Evolutionary conservation across 192 early-diverging fungal species (phyloP).

Genomic region (Coemansia reversa): DNA sequence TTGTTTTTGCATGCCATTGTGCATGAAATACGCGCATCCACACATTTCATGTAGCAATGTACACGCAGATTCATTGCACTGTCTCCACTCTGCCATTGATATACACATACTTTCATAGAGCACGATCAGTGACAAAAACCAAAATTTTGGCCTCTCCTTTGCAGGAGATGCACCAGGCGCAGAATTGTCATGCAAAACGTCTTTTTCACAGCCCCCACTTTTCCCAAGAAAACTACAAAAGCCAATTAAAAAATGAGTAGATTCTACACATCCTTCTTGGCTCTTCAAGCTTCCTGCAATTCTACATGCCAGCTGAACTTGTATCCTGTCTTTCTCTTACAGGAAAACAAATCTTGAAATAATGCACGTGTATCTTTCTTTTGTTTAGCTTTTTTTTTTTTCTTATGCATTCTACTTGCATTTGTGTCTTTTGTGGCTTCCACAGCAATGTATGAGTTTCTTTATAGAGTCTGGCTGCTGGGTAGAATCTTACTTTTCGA

Average conservation of each 20-base stretch:
- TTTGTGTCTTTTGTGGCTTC: neutral
- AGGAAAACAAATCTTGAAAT: neutral
- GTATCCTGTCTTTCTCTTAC: neutral
- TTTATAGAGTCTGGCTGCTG: conserved; percentile 17
- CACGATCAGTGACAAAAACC: neutral
- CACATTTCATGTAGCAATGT: neutral
- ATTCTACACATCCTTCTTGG: neutral
- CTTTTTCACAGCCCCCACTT: neutral
- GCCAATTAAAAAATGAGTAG: no score
- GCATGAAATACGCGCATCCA: neutral
- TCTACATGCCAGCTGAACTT: neutral
- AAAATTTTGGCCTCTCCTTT: neutral
- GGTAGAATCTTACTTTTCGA: conserved; percentile 7
- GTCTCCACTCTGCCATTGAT: neutral
- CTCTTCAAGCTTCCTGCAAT: neutral
- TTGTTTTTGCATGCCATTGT: neutral
- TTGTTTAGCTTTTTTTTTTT: neutral
- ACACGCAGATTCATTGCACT: neutral
- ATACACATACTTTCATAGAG: neutral
- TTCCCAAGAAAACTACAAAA: no score
- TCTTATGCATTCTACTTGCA: neutral
- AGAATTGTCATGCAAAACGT: neutral
- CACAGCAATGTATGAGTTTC: conserved; percentile 25
- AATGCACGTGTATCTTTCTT: neutral
- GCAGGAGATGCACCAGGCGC: neutral